Evolutionary conservation across 192 early-diverging fungal species (phyloP), one percentile per base, ranked within the genome.

Genomic region (Coemansia sp.): DNA sequence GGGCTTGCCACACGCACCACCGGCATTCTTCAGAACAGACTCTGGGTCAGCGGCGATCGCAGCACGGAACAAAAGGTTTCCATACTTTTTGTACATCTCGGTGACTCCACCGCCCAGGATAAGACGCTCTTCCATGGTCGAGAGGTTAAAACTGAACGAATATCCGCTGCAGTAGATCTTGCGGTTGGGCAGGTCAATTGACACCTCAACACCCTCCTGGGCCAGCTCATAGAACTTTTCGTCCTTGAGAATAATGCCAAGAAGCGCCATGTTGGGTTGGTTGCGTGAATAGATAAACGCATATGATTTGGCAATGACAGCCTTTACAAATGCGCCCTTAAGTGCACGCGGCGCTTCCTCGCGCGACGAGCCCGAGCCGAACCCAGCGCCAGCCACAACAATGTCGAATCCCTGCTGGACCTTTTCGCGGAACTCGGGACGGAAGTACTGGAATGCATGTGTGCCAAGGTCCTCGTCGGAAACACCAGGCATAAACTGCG

Each of bases 251-350:
- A 87, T 86, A 52, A 93, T 88, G 64, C 91, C 91, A 57, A 92
- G 84, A 14, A 93, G 85, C n/a, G 89, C 88, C 87, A 90, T 89
- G 77, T 93, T 93, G 72, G 88, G 86, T 85, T 93, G 91, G 87
- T 93, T 93, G 75, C 91, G 88, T 58, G 86, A 85, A 73, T 93
- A 93, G 74, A 93, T 93, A 68, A 90, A 93, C 0, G 91, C 89
- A 68, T 87, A 93, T 36, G 89, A 90, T 78, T 91, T 93, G 43
- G 91, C 91, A 66, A 93, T 92, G 26, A 93, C 91, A 21, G 89
- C 90, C 83, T 92, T 87, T 61, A 92, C 68, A 30, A 81, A 79
- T 23, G 86, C 85, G 51, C 88, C 91, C 68, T 85, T 88, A 51
- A 92, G 76, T 9, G 91, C 90, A 69, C 90, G 87, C 38, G 91